Base-by-base conservation (phyloP, 352 stramenopile species). In the Phytophthora hybrid region DNA sequence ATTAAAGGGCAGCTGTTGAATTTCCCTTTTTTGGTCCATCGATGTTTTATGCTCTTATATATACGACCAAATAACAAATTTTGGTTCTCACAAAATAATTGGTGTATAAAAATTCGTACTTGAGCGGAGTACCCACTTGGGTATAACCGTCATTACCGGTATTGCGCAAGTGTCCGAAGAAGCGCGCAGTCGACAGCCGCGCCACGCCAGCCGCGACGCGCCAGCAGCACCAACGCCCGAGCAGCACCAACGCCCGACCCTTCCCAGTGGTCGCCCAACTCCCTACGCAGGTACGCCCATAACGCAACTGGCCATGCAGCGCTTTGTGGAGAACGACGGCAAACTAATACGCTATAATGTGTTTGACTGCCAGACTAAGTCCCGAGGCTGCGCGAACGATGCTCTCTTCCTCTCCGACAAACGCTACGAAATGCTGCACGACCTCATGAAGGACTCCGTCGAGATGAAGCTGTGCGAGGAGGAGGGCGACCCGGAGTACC, bases 61-160 rank as follows among this genome's bases (percentile, higher is more conserved):
- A 51, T 51, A n/a, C 5, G 44, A 21, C 44, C 44, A 51, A 21
- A 51, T 51, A n/a, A 51, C 18, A 51, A 51, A 46, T 51, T 51
- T 23, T 51, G 44, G 44, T 51, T 21, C n/a, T 51, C 44, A 13
- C 44, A 51, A 51, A 51, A 21, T 51, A 51, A 51, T 51, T 51
- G 11, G 44, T 46, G 18, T 51, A 51, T 51, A 51, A 51, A 51
- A 51, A 23, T 51, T 21, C 44, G 44, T 51, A 23, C 44, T 51
- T 51, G 44, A 23, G 44, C 44, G 44, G 44, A 51, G 44, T 21
- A 5, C 16, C 18, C 44, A 21, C 18, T 21, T 21, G 44, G 44
- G 18, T 51, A 51, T 51, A 51, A 51, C 44, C 44, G 44, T 51
- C 44, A 51, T 51, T 51, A n/a, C 14, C 4, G 41, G 8, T 51